Percentiles rank a stretch among this genome's conserved stretches.
phyloP scores from a whole-genome alignment of 495 filamentous ascomycete genomes.

The Aspergillus nidulans region DNA sequence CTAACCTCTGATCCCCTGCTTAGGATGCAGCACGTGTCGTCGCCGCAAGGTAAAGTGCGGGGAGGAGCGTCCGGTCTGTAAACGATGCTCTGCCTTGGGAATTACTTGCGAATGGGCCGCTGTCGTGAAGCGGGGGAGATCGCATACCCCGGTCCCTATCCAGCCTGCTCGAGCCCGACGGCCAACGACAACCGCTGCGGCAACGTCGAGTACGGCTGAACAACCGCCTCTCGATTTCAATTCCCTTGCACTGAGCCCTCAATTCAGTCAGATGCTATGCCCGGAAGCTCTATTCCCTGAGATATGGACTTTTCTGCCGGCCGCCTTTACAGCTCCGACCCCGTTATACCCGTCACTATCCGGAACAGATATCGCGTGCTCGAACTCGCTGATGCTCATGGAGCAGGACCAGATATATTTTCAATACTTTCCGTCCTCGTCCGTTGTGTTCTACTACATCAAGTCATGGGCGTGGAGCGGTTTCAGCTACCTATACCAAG shows the following conservation, averaged over 20 bases:
- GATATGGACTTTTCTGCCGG: slow-evolving; percentile 1
- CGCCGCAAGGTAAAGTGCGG: slow-evolving; percentile 55
- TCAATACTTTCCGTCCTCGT: slow-evolving; percentile 40
- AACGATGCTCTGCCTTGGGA: slow-evolving; percentile 35
- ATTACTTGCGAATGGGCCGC: slow-evolving; percentile 38
- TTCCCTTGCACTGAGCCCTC: neutral
- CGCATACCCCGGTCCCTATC: slow-evolving; percentile 25
- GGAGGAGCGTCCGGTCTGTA: slow-evolving; percentile 47
- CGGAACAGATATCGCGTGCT: slow-evolving; percentile 24
- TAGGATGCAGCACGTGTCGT: slow-evolving; percentile 50
- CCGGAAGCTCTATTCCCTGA: slow-evolving; percentile 6
- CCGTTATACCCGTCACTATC: slow-evolving; percentile 28
- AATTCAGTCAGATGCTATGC: slow-evolving; percentile 1
- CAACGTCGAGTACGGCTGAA: neutral
- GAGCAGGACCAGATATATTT: slow-evolving; percentile 39
- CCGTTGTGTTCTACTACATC: slow-evolving; percentile 40
- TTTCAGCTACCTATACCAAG: slow-evolving; percentile 38
- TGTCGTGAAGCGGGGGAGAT: slow-evolving; percentile 29
- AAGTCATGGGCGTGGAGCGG: slow-evolving; percentile 42
- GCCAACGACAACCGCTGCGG: neutral
- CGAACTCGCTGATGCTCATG: slow-evolving; percentile 34
- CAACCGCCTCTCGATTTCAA: neutral
- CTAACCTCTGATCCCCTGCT: slow-evolving; percentile 1
- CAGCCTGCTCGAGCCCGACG: slow-evolving; percentile 24
- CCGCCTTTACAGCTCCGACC: neutral